These are phyloP conservation scores for Agaricus subrufescens DNA, from an alignment of 768 basidiomycete species.

Conservation along the genomic window DNA sequence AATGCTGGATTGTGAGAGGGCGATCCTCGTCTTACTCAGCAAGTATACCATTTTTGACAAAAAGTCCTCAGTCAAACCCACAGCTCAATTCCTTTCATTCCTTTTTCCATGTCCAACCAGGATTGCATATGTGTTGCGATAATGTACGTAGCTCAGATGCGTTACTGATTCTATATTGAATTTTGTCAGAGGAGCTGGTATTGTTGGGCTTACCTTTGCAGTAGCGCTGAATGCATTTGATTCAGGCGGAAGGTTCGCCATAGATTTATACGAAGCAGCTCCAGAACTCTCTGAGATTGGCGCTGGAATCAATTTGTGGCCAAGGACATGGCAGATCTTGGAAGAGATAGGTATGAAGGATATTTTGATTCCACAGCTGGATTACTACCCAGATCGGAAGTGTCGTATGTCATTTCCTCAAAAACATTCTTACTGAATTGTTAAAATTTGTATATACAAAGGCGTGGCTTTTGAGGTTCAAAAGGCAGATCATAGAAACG, in stretches of 20 bases:
- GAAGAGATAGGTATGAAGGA: constrained; percentile 9
- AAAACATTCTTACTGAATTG: not conserved
- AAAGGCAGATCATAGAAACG: constrained; percentile 24
- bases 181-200: constrained; percentile 41
- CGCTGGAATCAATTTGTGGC: constrained; percentile 37
- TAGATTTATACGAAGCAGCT: constrained; percentile 39
- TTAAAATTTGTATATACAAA: not conserved
- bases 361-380: constrained; percentile 8
- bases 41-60: too few species aligned
- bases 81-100: too few species aligned
- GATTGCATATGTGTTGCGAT: too few species aligned
- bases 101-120: too few species aligned
- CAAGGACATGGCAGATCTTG: constrained; percentile 15
- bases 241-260: constrained; percentile 17
- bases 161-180: too few species aligned
- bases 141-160: too few species aligned
- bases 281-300: constrained; percentile 35
- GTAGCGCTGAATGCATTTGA: constrained; percentile 23
- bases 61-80: too few species aligned
- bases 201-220: constrained; percentile 34
- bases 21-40: too few species aligned
- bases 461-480: constrained; percentile 22
- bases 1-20: too few species aligned
- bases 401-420: constrained; percentile 2
- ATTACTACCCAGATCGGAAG: constrained; percentile 10